These are phyloP conservation scores for Pythium guiyangense DNA, from an alignment of 352 stramenopile species.

Conservation along the genomic window DNA sequence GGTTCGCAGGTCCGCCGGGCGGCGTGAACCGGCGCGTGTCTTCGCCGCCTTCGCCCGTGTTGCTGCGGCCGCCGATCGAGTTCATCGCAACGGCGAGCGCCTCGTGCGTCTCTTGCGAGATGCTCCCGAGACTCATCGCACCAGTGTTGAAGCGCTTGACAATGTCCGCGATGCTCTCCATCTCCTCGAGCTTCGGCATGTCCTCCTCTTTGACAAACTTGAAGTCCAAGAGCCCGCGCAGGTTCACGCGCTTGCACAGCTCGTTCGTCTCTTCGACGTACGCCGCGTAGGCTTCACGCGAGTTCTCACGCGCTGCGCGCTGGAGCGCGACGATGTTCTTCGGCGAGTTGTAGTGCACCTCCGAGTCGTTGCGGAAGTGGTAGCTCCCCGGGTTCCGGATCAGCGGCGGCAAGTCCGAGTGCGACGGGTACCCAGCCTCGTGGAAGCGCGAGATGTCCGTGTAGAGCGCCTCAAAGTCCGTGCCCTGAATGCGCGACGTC, in stretches of 20 bases:
- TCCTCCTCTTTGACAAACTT: slow-evolving; percentile 89
- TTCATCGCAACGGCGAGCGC: slow-evolving; percentile 96
- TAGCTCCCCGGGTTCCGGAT: slow-evolving; percentile 95
- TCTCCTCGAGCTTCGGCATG: slow-evolving; percentile 89
- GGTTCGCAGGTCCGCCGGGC: slow-evolving; percentile 34
- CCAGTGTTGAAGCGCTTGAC: slow-evolving; percentile 96
- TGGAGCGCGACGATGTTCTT: slow-evolving; percentile 94
- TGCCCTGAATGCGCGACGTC: slow-evolving; percentile 89
- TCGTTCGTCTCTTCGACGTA: slow-evolving; percentile 91
- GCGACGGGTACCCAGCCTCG: slow-evolving; percentile 82
- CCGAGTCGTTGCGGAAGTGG: slow-evolving; percentile 92
- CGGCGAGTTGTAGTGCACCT: slow-evolving; percentile 96
- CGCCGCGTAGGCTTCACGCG: slow-evolving; percentile 90
- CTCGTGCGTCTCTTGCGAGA: slow-evolving; percentile 95
- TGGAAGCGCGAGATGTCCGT: slow-evolving; percentile 93
- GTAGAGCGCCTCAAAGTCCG: slow-evolving; percentile 94
- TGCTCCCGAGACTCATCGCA: slow-evolving; percentile 95
- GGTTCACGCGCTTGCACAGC: slow-evolving; percentile 83
- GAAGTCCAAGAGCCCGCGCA: slow-evolving; percentile 94
- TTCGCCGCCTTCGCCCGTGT: slow-evolving; percentile 96
- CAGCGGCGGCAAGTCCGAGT: slow-evolving; percentile 70
- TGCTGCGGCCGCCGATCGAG: slow-evolving; percentile 89
- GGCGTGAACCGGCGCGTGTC: slow-evolving; percentile 78
- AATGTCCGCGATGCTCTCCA: slow-evolving; percentile 91
- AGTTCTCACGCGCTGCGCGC: slow-evolving; percentile 90